Conservation (phyloP, 768 basidiomycete species). For the Leccinum obscurum region DNA sequence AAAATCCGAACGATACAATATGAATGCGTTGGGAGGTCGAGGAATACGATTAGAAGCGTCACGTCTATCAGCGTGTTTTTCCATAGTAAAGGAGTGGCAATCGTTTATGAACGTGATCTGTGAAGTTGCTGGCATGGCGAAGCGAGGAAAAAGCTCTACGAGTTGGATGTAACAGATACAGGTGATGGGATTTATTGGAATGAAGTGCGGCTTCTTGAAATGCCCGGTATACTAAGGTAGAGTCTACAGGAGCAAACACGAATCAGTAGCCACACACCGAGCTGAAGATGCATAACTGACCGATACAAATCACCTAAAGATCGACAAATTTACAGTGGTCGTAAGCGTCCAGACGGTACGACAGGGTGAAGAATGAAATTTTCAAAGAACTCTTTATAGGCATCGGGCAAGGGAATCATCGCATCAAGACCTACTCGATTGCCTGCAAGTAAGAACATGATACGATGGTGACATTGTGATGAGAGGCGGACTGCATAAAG, state of each 20-base stretch:
- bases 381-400: slow-evolving; percentile 20
- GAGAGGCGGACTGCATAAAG: slow-evolving; percentile 23
- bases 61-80: not conserved
- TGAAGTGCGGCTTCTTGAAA: slow-evolving; percentile 2
- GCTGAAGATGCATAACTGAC: slow-evolving; percentile 5
- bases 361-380: slow-evolving; percentile 1
- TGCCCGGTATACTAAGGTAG: not conserved
- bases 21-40: slow-evolving; percentile 58
- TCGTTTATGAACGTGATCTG: slow-evolving; percentile 1
- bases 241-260: not conserved
- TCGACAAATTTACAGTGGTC: slow-evolving; percentile 3
- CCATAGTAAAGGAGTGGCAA: slow-evolving; percentile 9
- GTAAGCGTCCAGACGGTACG: slow-evolving; percentile 15
- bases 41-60: slow-evolving; percentile 36
- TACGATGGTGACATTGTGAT: slow-evolving; percentile 14
- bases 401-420: not conserved
- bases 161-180: not conserved
- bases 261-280: slow-evolving; percentile 2
- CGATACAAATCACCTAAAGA: slow-evolving; percentile 6
- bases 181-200: not conserved
- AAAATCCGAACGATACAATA: slow-evolving; percentile 55
- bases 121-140: slow-evolving; percentile 10
- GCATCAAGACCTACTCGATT: not conserved
- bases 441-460: slow-evolving; percentile 9
- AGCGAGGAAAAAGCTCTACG: not conserved